Evolutionary conservation across 2,329 filamentous ascomycete genomes (phyloP).

Genomic region (Colletotrichum sp.): DNA sequence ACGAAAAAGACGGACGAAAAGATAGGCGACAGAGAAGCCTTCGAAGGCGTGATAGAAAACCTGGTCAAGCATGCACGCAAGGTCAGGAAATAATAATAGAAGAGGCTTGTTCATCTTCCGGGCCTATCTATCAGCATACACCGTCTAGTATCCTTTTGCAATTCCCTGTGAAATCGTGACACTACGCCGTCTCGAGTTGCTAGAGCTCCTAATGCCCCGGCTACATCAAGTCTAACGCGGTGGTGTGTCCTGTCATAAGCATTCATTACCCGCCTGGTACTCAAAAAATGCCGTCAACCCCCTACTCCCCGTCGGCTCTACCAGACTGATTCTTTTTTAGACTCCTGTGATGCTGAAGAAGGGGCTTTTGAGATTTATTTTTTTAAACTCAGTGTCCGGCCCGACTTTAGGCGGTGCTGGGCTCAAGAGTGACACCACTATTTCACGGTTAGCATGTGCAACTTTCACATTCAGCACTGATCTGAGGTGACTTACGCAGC

Average conservation of each 20-base stretch:
- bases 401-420: slow-evolving; percentile 46
- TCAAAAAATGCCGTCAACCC: slow-evolving; percentile 7
- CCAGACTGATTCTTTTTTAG: slow-evolving; percentile 16
- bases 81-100: slow-evolving; percentile 68
- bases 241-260: slow-evolving; percentile 9
- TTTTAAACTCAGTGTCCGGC: not conserved
- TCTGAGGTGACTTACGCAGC: slow-evolving; percentile 59
- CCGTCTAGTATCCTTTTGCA: slow-evolving; percentile 5
- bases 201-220: not conserved
- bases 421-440: slow-evolving; percentile 61
- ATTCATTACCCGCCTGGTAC: slow-evolving; percentile 21
- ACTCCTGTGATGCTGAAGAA: slow-evolving; percentile 21
- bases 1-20: slow-evolving; percentile 84
- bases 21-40: slow-evolving; percentile 87
- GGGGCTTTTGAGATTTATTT: slow-evolving; percentile 10
- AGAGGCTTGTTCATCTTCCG: slow-evolving; percentile 9
- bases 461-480: not conserved
- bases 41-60: slow-evolving; percentile 97
- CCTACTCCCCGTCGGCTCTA: not conserved
- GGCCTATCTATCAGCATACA: slow-evolving; percentile 20
- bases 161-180: slow-evolving; percentile 1
- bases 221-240: slow-evolving; percentile 8
- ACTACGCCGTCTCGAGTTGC: not conserved
- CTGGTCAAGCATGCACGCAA: slow-evolving; percentile 90
- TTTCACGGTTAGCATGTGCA: slow-evolving; percentile 26